These are phyloP conservation scores for Ligustrum vulgare DNA, from an alignment of 257 asterid genomes.

Conservation along the genomic window DNA sequence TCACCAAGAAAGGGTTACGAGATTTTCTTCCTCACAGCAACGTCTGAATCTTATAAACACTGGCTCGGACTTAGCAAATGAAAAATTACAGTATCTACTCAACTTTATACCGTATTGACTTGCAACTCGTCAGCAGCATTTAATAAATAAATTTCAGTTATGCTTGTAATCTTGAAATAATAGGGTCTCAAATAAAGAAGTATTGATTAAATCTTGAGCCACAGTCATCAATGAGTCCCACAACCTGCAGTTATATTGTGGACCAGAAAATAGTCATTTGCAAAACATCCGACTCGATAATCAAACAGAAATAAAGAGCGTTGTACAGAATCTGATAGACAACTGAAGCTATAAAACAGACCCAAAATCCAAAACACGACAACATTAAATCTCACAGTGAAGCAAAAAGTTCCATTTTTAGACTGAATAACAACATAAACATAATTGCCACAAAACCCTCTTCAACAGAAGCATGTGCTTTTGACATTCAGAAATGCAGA, in stretches of 20 bases:
- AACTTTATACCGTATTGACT: slow-evolving; percentile 52
- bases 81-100: slow-evolving; percentile 50
- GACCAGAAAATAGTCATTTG: slow-evolving; percentile 55
- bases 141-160: slow-evolving; percentile 43
- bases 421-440: background rate
- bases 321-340: slow-evolving; percentile 10
- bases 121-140: slow-evolving; percentile 57
- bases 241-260: slow-evolving; percentile 73
- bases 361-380: background rate
- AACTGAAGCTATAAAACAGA: background rate
- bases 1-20: slow-evolving; percentile 56
- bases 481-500: background rate
- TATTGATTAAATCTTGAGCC: slow-evolving; percentile 55
- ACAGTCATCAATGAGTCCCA: slow-evolving; percentile 64
- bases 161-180: slow-evolving; percentile 35
- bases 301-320: slow-evolving; percentile 20
- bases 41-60: slow-evolving; percentile 41
- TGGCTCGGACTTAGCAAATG: slow-evolving; percentile 43
- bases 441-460: background rate
- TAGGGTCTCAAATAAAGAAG: slow-evolving; percentile 53
- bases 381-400: background rate
- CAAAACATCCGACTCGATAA: slow-evolving; percentile 26
- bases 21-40: slow-evolving; percentile 44
- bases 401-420: background rate
- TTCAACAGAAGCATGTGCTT: background rate